Conservation (phyloP, 2,329 filamentous ascomycete genomes). For the Xylaria multiplex region DNA sequence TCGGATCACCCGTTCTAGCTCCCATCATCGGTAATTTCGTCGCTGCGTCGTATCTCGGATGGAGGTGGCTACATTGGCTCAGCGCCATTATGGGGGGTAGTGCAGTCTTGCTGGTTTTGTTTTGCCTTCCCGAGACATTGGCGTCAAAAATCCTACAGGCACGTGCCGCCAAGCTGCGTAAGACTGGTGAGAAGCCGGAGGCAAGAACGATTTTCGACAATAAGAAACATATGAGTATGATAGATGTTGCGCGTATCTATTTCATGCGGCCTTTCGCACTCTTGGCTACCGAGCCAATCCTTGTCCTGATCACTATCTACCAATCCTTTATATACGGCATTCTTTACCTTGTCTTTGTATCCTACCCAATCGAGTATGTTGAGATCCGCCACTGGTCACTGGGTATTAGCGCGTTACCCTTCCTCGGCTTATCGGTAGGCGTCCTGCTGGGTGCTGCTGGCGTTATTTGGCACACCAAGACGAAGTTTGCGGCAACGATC, state of each 20-base stretch:
- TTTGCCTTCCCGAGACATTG: constrained; percentile 32
- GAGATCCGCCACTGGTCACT: constrained; percentile 55
- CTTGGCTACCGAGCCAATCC: constrained; percentile 59
- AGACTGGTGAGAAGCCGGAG: constrained; percentile 31
- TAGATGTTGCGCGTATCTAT: constrained; percentile 30
- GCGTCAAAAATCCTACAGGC: constrained; percentile 45
- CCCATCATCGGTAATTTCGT: constrained; percentile 38
- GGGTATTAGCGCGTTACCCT: constrained; percentile 57
- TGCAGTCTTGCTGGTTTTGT: constrained; percentile 24
- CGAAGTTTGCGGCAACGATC: constrained; percentile 24
- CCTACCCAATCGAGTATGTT: constrained; percentile 59
- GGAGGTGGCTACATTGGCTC: constrained; percentile 46
- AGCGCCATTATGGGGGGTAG: constrained; percentile 45
- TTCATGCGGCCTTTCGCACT: constrained; percentile 44
- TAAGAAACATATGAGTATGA: constrained; percentile 20
- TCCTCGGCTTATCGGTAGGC: constrained; percentile 57
- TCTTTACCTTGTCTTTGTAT: constrained; percentile 58
- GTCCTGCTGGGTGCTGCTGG: constrained; percentile 46
- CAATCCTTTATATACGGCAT: constrained; percentile 58
- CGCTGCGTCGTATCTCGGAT: constrained; percentile 31
- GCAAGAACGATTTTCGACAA: constrained; percentile 26
- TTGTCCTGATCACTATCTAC: constrained; percentile 57
- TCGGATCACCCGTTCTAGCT: constrained; percentile 33
- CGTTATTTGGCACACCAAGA: constrained; percentile 35
- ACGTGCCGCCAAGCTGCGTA: constrained; percentile 39